A percentile compares a stretch with the other conserved stretches of the same genome.
Evolutionary conservation across 352 stramenopile genomes (phyloP).

Genomic region (Globisporangium splendens): DNA sequence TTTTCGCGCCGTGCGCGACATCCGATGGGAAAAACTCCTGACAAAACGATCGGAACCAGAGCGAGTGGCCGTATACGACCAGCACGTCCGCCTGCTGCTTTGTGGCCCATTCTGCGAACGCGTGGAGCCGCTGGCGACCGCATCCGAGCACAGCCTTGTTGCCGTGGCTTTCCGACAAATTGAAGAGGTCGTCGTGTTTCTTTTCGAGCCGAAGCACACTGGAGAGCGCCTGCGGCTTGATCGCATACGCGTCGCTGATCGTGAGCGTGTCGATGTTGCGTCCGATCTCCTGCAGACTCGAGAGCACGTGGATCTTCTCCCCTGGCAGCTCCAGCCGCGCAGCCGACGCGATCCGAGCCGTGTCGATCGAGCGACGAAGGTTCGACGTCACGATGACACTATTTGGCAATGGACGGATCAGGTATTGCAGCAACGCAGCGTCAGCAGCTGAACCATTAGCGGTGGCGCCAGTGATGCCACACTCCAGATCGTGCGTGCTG

Average conservation of each 20-base stretch:
- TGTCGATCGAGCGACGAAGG: constrained; percentile 73
- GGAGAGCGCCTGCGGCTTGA: constrained; percentile 30
- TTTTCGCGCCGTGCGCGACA: constrained; percentile 41
- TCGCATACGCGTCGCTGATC: constrained; percentile 48
- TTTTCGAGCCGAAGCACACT: constrained; percentile 34
- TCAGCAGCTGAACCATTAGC: constrained; percentile 15
- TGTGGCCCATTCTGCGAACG: constrained; percentile 73
- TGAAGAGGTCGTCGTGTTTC: constrained; percentile 60
- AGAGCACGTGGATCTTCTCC: constrained; percentile 80
- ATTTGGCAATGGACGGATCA: constrained; percentile 37
- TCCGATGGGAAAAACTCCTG: constrained; percentile 64
- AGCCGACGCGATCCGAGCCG: constrained; percentile 69
- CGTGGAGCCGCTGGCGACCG: constrained; percentile 46
- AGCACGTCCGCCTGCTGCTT: constrained; percentile 51
- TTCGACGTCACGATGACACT: constrained; percentile 76
- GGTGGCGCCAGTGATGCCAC: constrained; percentile 14
- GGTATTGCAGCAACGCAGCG: constrained; percentile 36
- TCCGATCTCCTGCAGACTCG: constrained; percentile 80
- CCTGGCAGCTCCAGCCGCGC: constrained; percentile 40
- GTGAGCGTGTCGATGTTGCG: constrained; percentile 84
- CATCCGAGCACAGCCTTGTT: constrained; percentile 75
- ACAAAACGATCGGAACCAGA: constrained; percentile 85
- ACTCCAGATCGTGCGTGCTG: constrained; percentile 7
- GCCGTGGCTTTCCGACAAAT: constrained; percentile 70
- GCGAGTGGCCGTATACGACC: constrained; percentile 82